These are phyloP conservation scores for Nakaseomyces nivariensis DNA, from an alignment of 1,139 yeast genomes.

Conservation along the genomic window DNA sequence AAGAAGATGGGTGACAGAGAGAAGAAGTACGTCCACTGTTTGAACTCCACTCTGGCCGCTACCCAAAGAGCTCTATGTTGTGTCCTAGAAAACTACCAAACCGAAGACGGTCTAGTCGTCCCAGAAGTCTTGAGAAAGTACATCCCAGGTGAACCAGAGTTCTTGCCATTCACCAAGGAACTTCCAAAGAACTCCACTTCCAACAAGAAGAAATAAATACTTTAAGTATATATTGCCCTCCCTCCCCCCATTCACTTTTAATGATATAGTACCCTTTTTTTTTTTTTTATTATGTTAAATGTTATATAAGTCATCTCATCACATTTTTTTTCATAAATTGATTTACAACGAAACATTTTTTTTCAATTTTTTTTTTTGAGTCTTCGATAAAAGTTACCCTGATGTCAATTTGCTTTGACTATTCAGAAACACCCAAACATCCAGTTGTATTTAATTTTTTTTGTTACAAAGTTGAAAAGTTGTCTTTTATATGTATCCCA, in stretches of 20 bases:
- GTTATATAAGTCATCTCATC: too few relatives aligned
- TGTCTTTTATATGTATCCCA: too few relatives aligned
- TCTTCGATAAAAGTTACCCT: too few relatives aligned
- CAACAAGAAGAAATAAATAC: slow-evolving; percentile 40
- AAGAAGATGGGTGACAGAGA: slow-evolving; percentile 92
- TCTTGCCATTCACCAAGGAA: slow-evolving; percentile 81
- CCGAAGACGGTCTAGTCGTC: slow-evolving; percentile 83
- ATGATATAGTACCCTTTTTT: not conserved
- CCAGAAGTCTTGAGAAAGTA: slow-evolving; percentile 93
- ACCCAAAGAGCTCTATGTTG: slow-evolving; percentile 98
- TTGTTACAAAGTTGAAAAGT: too few relatives aligned
- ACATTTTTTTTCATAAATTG: too few relatives aligned
- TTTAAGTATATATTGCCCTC: not conserved
- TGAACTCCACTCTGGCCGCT: slow-evolving; percentile 94
- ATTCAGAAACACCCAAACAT: too few relatives aligned
- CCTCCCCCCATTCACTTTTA: not conserved
- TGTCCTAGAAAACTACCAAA: slow-evolving; percentile 93
- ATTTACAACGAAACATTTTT: too few relatives aligned
- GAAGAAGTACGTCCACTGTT: slow-evolving; percentile 96
- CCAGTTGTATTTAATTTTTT: too few relatives aligned
- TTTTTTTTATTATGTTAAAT: too few relatives aligned
- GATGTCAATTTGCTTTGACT: too few relatives aligned
- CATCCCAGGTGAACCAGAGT: slow-evolving; percentile 98
- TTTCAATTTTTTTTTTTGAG: too few relatives aligned
- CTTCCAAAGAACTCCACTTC: slow-evolving; percentile 91